These are phyloP conservation scores for Symbiotaphrina buchneri DNA, from an alignment of 495 filamentous ascomycete species.

Conservation along the genomic window DNA sequence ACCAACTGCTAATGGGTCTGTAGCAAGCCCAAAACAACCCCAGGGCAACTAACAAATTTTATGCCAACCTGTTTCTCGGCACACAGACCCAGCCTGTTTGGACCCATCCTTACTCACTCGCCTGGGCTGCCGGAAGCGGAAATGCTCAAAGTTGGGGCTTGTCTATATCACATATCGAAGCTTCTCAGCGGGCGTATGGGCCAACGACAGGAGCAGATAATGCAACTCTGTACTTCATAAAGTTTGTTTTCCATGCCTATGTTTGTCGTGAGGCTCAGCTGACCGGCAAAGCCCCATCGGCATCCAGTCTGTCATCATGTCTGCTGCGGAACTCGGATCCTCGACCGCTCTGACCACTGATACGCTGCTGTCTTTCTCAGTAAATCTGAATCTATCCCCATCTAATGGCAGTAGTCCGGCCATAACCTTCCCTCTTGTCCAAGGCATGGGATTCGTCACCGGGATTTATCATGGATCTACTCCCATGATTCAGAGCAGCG, in stretches of 20 bases:
- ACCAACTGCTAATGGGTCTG: neutral
- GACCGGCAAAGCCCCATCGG: conserved; percentile 31
- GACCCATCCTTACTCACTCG: conserved; percentile 68
- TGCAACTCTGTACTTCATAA: conserved; percentile 48
- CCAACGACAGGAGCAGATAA: conserved; percentile 20
- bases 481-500: conserved; percentile 49
- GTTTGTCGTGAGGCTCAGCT: neutral
- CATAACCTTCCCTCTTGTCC: conserved; percentile 63
- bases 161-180: conserved; percentile 47
- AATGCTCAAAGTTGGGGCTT: conserved; percentile 51
- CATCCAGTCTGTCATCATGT: conserved; percentile 58
- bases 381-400: conserved; percentile 40
- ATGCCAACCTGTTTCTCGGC: conserved; percentile 70
- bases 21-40: conserved; percentile 23
- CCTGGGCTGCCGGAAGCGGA: conserved; percentile 52
- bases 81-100: conserved; percentile 46
- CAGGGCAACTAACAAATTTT: conserved; percentile 78
- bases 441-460: conserved; percentile 79
- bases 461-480: conserved; percentile 47
- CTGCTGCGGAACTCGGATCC: conserved; percentile 44
- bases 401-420: conserved; percentile 23
- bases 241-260: conserved; percentile 8
- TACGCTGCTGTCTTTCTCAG: conserved; percentile 43
- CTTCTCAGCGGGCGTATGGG: conserved; percentile 39
- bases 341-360: conserved; percentile 39